phyloP scores from a whole-genome alignment of 352 stramenopile genomes.

The Bremia lactucae region DNA sequence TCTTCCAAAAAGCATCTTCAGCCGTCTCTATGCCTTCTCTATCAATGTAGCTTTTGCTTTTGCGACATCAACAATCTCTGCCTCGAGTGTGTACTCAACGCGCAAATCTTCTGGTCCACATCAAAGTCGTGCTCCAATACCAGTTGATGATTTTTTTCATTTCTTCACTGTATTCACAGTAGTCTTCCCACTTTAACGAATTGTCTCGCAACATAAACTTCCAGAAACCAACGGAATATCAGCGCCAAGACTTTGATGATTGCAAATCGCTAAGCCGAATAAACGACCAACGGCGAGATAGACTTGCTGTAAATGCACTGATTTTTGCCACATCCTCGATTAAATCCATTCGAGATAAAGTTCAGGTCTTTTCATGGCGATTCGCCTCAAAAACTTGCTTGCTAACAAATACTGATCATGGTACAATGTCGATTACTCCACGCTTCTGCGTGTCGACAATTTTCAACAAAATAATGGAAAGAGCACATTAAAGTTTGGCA shows the following conservation, averaged over 20 bases:
- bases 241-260: conserved; percentile 49
- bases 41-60: too few species aligned
- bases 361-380: conserved; percentile 16
- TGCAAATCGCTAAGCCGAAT: conserved; percentile 55
- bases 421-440: conserved; percentile 27
- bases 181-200: conserved; percentile 44
- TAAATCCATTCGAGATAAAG: conserved; percentile 31
- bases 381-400: conserved; percentile 32
- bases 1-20: neutral
- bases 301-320: conserved; percentile 39
- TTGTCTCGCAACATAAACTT: conserved; percentile 45
- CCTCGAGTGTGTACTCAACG: conserved; percentile 55
- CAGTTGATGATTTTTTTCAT: conserved; percentile 55
- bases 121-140: conserved; percentile 63
- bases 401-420: conserved; percentile 17
- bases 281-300: conserved; percentile 55
- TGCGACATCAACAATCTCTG: conserved; percentile 21
- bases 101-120: conserved; percentile 37
- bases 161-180: conserved; percentile 41
- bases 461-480: conserved; percentile 65
- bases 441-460: conserved; percentile 19
- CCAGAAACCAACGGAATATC: conserved; percentile 56
- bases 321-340: conserved; percentile 23
- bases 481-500: conserved; percentile 12
- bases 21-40: conserved; percentile 6